Evolutionary conservation across 129 eudicot genomes (phyloP).

Genomic region (Gnaphalium uliginosum): DNA sequence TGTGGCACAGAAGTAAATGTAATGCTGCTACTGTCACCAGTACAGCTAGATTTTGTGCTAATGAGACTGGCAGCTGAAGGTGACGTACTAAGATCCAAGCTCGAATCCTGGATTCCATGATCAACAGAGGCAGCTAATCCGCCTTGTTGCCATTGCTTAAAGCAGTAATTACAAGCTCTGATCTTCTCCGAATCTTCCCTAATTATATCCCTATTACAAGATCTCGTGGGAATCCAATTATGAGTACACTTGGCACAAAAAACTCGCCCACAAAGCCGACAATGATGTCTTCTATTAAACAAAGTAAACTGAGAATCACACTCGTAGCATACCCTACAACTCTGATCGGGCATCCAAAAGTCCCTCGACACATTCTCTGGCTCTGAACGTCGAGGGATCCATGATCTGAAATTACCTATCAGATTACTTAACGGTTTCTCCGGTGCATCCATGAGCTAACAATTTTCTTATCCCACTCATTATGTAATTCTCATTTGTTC

Average conservation of each 20-base stretch:
- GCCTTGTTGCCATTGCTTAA: slow-evolving; percentile 83
- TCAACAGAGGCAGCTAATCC: slow-evolving; percentile 49
- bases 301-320: slow-evolving; percentile 79
- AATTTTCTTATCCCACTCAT: slow-evolving; percentile 56
- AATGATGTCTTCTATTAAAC: slow-evolving; percentile 87
- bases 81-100: slow-evolving; percentile 52
- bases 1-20: slow-evolving; percentile 65
- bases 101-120: slow-evolving; percentile 52
- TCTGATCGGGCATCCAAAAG: slow-evolving; percentile 99
- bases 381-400: slow-evolving; percentile 72
- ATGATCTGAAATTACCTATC: slow-evolving; percentile 57
- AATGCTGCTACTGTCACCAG: slow-evolving; percentile 71
- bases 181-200: slow-evolving; percentile 71
- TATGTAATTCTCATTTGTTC: slow-evolving; percentile 58
- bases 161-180: slow-evolving; percentile 89
- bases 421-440: slow-evolving; percentile 56
- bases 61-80: slow-evolving; percentile 66
- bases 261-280: slow-evolving; percentile 85
- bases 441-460: slow-evolving; percentile 57
- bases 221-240: slow-evolving; percentile 63
- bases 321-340: slow-evolving; percentile 93
- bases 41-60: slow-evolving; percentile 68
- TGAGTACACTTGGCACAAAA: slow-evolving; percentile 88
- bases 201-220: slow-evolving; percentile 24
- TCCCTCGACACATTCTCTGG: slow-evolving; percentile 89